phyloP scores from a whole-genome alignment of 768 basidiomycete genomes.

The Trametes villosa region DNA sequence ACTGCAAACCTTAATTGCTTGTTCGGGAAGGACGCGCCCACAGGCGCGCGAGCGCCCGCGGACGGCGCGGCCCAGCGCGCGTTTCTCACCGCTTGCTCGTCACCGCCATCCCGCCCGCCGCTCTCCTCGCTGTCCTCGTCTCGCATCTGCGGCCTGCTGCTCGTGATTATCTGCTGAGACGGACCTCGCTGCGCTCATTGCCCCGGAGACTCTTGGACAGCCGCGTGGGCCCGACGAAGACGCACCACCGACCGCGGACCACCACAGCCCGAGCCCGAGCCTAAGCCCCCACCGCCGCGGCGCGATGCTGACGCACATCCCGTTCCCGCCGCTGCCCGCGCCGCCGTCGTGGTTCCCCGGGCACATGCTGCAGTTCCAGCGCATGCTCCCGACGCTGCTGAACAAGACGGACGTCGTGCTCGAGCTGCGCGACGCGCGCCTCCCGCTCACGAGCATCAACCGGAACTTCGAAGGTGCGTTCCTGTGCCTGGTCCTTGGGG shows the following conservation, averaged over 20 bases:
- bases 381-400: constrained; percentile 74
- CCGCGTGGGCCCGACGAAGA: no score
- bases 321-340: constrained; percentile 57
- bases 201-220: no score
- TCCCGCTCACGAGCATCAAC: constrained; percentile 95
- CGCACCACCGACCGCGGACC: no score
- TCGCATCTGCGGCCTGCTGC: no score
- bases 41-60: neutral
- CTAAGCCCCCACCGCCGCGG: neutral
- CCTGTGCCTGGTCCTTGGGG: neutral
- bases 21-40: constrained; percentile 7
- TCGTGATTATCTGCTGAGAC: no score
- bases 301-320: constrained; percentile 42
- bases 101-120: constrained; percentile 11
- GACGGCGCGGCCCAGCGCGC: neutral
- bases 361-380: constrained; percentile 90
- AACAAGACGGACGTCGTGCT: constrained; percentile 89
- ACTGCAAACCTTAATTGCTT: constrained; percentile 3
- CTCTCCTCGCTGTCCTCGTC: no score
- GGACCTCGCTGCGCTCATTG: no score
- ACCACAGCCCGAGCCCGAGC: neutral
- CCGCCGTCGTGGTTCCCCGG: constrained; percentile 96
- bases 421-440: constrained; percentile 90
- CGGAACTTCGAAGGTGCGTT: constrained; percentile 79
- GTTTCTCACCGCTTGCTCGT: constrained; percentile 1